These are phyloP conservation scores for Eucalyptus erythrocorys DNA, from an alignment of 345 rosid species.

Conservation along the genomic window DNA sequence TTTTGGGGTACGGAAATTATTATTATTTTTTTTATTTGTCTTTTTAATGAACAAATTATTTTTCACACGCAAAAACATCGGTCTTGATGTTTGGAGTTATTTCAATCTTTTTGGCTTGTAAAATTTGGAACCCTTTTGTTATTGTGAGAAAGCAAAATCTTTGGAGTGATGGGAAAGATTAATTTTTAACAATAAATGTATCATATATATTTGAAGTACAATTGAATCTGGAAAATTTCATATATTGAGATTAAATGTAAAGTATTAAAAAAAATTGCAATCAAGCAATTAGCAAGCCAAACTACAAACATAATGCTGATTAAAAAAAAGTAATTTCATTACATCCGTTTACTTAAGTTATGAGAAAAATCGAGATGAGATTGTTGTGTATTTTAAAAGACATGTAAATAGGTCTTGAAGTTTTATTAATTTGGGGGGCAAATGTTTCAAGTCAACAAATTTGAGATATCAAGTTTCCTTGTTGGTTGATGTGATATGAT, in stretches of 20 bases:
- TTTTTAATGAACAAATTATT: not conserved
- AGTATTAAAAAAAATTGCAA: not conserved
- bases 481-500: not conserved
- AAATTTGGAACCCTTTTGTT: not conserved
- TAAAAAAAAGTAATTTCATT: not conserved
- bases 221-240: fast-evolving
- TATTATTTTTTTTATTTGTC: no score
- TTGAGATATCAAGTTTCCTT: fast-evolving
- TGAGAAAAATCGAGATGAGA: not conserved
- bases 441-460: fast-evolving
- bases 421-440: fast-evolving
- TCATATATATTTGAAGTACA: fast-evolving
- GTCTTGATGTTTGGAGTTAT: not conserved
- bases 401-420: not conserved
- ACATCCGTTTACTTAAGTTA: fast-evolving
- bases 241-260: not conserved
- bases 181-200: not conserved
- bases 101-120: not conserved
- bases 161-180: not conserved
- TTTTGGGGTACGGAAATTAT: not conserved
- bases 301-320: no score
- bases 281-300: not conserved
- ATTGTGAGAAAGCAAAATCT: not conserved
- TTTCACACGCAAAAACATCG: not conserved
- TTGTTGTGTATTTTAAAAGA: not conserved